Evolutionary conservation across 2,329 filamentous ascomycete genomes (phyloP), one percentile per base, ranked within the genome.

Genomic region (Ceratocystis ficicola): DNA sequence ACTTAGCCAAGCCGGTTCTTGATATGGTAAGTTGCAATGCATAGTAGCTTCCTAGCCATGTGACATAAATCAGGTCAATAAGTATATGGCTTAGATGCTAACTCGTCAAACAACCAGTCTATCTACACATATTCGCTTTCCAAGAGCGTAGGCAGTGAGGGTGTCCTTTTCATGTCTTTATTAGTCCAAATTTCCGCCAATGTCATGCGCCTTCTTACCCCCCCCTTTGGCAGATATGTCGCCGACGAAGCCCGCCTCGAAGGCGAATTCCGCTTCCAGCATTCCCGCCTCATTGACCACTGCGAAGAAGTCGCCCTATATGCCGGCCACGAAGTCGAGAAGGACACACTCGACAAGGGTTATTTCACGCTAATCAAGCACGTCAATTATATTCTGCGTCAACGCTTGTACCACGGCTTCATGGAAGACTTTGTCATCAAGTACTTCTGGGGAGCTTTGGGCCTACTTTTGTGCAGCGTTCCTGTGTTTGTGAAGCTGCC

Each of bases 341-440:
- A 97, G 75, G 90, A 97, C 74, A 95, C 89, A 0, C 80, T 99
- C 64, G 94, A 99, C 76, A 97, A 97, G 77, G 93, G 94, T 17
- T 99, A 99, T 76, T 99, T 99, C 73, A 99, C 94, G 1, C 81
- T 99, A 46, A 99, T 99, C 78, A 97, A 96, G 77, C 94, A 99
- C 76, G 93, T 99, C 73, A 99, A 99, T 75, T 87, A 95, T 72
- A 96, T 97, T 70, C 77, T 99, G 68, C 83, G 92, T 48, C 82
- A 90, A 69, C 85, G 94, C 62, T 89, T 99, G 74, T 97, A 97
- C 75, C 93, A 99, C 74, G 93, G 92, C n/a, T 87, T 99, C 72
- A 96, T 97, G 93, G 94, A 99, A 74, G 94, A 99, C 75, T 99
- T 96, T 75, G 90, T 97, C 67, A 96, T 99, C 76, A 99, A 99